Evolutionary conservation across 371 early-diverging fungal species (phyloP).

Genomic region (Mycotypha africana): DNA sequence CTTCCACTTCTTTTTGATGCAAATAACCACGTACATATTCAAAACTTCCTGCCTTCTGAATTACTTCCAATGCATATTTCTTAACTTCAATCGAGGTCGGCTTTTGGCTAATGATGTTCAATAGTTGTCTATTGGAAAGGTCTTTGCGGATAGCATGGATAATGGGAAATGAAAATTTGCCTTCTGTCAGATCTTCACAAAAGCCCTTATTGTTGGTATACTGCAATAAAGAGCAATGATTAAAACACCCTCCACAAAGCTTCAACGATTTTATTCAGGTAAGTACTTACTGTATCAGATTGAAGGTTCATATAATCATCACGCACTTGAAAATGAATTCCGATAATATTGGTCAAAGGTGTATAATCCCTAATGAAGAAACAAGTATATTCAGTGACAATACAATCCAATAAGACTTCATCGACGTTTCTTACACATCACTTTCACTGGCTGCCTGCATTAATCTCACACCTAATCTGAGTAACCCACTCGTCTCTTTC

Average conservation of each 20-base stretch:
- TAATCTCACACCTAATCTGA: conserved; percentile 86
- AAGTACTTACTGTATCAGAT: conserved; percentile 59
- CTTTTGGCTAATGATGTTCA: conserved; percentile 82
- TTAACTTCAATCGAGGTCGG: conserved; percentile 81
- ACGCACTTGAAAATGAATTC: conserved; percentile 91
- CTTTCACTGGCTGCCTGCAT: conserved; percentile 72
- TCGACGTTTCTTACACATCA: conserved; percentile 32
- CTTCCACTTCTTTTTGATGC: conserved; percentile 52
- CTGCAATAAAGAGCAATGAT: conserved; percentile 26
- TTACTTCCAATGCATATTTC: conserved; percentile 74
- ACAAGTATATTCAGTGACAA: not conserved
- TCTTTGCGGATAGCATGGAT: conserved; percentile 79
- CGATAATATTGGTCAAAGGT: conserved; percentile 79
- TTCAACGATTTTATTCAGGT: too few relatives aligned
- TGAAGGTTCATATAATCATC: conserved; percentile 95
- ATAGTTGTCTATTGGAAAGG: conserved; percentile 58
- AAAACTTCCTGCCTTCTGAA: conserved; percentile 75
- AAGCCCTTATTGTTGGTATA: conserved; percentile 92
- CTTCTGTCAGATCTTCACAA: conserved; percentile 96
- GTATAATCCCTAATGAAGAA: conserved; percentile 58
- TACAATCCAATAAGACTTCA: too few relatives aligned
- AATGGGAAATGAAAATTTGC: conserved; percentile 95
- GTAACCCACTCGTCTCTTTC: conserved; percentile 91
- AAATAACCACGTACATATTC: conserved; percentile 68
- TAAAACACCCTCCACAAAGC: too few relatives aligned